These are phyloP conservation scores for Myxozyma udenii DNA, from an alignment of 805 yeast species.

Conservation along the genomic window DNA sequence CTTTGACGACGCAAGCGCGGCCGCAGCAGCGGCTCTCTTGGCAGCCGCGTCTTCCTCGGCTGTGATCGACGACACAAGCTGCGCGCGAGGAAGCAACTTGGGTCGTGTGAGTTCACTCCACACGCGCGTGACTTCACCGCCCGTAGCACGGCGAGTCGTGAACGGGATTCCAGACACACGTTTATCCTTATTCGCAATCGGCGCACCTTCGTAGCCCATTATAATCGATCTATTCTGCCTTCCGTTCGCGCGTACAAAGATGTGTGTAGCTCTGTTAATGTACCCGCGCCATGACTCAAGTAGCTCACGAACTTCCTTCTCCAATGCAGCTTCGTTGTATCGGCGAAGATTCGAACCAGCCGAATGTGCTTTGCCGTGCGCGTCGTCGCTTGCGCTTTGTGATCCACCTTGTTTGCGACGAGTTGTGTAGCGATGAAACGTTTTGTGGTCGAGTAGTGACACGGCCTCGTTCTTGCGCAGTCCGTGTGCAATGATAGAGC, in stretches of 20 bases:
- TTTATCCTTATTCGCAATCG: slow-evolving; percentile 54
- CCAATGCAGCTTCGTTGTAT: slow-evolving; percentile 80
- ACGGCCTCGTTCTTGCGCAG: slow-evolving; percentile 60
- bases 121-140: slow-evolving; percentile 71
- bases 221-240: slow-evolving; percentile 60
- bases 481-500: slow-evolving; percentile 79
- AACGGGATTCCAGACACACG: slow-evolving; percentile 77
- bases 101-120: slow-evolving; percentile 77
- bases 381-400: slow-evolving; percentile 86
- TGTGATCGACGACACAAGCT: slow-evolving; percentile 43
- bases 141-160: slow-evolving; percentile 83
- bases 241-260: slow-evolving; percentile 81
- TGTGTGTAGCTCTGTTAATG: slow-evolving; percentile 59
- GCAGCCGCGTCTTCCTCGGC: slow-evolving; percentile 30
- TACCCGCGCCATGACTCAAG: slow-evolving; percentile 62
- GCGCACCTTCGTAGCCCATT: slow-evolving; percentile 59
- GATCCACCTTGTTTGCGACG: slow-evolving; percentile 98
- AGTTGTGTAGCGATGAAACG: slow-evolving; percentile 92
- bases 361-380: slow-evolving; percentile 91
- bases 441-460: slow-evolving; percentile 66
- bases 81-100: slow-evolving; percentile 53
- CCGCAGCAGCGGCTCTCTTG: neutral
- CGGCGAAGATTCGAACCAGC: slow-evolving; percentile 91
- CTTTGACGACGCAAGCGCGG: neutral
- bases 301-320: slow-evolving; percentile 70